A percentile compares a stretch with the other conserved stretches of the same genome.
Conservation (phyloP, 106 monocot genomes). For the Dendrobium nobile region DNA sequence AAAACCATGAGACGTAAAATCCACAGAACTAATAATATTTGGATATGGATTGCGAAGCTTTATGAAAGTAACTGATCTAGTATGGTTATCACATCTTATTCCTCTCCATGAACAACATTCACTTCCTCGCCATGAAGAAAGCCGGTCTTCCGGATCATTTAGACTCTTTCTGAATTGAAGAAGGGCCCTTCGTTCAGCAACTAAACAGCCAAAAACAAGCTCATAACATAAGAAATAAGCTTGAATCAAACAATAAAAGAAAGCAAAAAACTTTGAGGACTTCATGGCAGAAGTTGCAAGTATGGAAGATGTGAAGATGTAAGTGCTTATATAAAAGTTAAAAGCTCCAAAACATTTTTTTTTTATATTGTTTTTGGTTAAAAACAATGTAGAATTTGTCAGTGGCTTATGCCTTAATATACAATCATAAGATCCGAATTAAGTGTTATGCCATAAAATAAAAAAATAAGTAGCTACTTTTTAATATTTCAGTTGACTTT, state of each 20-base stretch:
- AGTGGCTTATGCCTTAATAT: no score
- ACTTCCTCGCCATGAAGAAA: constrained; percentile 18
- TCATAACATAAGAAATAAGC: constrained; percentile 3
- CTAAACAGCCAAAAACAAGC: not conserved
- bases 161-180: constrained; percentile 17
- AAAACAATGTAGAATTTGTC: no score
- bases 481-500: no score
- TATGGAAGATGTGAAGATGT: not conserved
- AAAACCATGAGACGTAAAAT: not conserved
- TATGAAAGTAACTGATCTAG: constrained; percentile 17
- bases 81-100: constrained; percentile 20
- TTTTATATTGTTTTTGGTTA: no score
- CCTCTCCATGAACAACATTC: constrained; percentile 42
- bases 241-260: not conserved
- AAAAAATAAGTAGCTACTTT: no score
- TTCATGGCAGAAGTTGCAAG: not conserved
- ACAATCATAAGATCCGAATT: no score
- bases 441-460: no score
- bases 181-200: constrained; percentile 6
- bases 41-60: constrained; percentile 17
- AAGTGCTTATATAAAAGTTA: no score
- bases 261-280: not conserved
- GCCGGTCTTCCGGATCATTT: constrained; percentile 9
- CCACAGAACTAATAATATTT: not conserved
- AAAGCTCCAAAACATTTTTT: no score